These are phyloP conservation scores for Isabelozyma pseudorhagii DNA, from an alignment of 805 yeast species.

Conservation along the genomic window DNA sequence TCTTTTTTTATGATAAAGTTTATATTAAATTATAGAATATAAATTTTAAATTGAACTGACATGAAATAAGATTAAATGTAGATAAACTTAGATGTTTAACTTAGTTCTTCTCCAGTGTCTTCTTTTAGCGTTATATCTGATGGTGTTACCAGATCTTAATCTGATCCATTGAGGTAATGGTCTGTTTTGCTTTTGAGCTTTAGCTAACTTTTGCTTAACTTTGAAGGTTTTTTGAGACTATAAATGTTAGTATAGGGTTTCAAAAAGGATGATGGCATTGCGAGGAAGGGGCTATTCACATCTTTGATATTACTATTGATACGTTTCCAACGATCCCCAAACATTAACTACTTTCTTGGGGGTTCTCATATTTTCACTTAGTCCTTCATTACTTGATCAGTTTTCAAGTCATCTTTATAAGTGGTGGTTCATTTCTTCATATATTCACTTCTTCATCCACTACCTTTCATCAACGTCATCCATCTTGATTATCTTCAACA, in stretches of 20 bases:
- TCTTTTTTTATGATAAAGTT: too few relatives aligned
- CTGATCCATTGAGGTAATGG: constrained; percentile 99
- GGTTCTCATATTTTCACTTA: too few relatives aligned
- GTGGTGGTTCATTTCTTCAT: neutral
- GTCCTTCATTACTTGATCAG: too few relatives aligned
- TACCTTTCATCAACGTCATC: neutral
- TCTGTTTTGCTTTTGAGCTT: constrained; percentile 98
- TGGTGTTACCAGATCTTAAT: constrained; percentile 94
- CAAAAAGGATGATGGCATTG: neutral
- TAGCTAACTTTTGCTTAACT: constrained; percentile 97
- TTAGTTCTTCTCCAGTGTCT: constrained; percentile 99
- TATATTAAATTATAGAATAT: too few relatives aligned
- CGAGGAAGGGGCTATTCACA: too few relatives aligned
- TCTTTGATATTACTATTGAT: too few relatives aligned
- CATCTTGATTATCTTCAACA: neutral
- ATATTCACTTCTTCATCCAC: neutral
- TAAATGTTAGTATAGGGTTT: constrained; percentile 24
- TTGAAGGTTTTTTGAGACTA: constrained; percentile 94
- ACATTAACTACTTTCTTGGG: too few relatives aligned
- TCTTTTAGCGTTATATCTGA: constrained; percentile 99
- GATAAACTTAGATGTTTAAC: constrained; percentile 76
- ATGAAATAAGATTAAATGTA: neutral
- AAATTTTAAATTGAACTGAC: neutral
- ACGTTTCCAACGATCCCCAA: too few relatives aligned
- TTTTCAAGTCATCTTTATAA: too few relatives aligned